Evolutionary conservation across 352 stramenopile genomes (phyloP).

Genomic region (Saprolegnia diclina): DNA sequence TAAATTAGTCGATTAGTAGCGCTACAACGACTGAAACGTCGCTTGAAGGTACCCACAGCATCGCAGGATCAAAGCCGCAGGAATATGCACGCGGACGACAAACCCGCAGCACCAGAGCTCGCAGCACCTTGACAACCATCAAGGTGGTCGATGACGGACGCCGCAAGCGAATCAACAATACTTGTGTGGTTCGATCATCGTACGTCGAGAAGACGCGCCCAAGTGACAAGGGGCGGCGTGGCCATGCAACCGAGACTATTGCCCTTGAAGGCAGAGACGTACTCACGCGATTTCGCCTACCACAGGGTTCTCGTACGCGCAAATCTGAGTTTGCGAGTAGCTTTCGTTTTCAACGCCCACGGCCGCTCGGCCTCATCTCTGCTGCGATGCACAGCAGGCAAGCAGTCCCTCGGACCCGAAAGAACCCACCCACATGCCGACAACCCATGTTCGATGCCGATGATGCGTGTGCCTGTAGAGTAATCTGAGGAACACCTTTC

Average conservation of each 20-base stretch:
- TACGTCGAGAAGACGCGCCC: too few species aligned
- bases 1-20: not conserved
- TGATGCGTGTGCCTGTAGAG: too few species aligned
- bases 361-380: not conserved
- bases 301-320: not conserved
- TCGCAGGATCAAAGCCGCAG: not conserved
- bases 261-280: not conserved
- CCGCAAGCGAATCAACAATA: not conserved
- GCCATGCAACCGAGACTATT: not conserved
- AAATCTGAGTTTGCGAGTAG: not conserved
- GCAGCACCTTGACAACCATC: not conserved
- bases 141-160: not conserved
- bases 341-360: not conserved
- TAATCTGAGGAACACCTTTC: too few species aligned
- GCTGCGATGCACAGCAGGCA: not conserved
- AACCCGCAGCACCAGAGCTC: not conserved
- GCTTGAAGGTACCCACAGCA: not conserved
- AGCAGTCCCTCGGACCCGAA: not conserved
- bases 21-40: not conserved
- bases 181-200: too few species aligned
- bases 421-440: not conserved
- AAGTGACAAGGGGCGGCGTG: too few species aligned
- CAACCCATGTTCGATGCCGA: not conserved
- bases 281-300: not conserved
- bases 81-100: not conserved